Conservation (phyloP, 768 basidiomycete genomes). For the Leucosporidium creatinivorum region DNA sequence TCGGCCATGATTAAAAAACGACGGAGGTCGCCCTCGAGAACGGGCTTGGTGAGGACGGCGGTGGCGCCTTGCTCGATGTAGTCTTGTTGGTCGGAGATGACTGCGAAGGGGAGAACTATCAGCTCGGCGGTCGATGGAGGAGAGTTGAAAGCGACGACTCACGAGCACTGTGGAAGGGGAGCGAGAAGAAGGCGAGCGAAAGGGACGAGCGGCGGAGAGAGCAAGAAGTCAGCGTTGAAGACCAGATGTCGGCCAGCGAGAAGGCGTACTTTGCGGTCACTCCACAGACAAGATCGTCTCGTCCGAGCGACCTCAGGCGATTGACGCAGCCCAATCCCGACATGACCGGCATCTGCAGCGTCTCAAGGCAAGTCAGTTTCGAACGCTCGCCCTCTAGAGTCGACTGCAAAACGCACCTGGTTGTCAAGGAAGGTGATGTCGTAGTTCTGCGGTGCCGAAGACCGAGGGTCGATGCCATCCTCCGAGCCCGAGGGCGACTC, state of each 20-base stretch:
- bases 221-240: background rate
- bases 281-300: conserved; percentile 66
- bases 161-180: conserved; percentile 44
- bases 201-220: too few species aligned
- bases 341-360: conserved; percentile 53
- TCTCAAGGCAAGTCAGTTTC: conserved; percentile 55
- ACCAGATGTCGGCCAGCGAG: too few species aligned
- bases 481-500: background rate
- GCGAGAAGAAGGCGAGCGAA: background rate
- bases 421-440: conserved; percentile 59
- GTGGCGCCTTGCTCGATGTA: conserved; percentile 38
- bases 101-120: background rate
- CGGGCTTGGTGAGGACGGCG: conserved; percentile 37
- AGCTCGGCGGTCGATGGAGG: background rate
- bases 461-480: background rate
- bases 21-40: conserved; percentile 27
- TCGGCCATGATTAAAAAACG: conserved; percentile 29
- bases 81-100: conserved; percentile 32
- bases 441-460: conserved; percentile 29
- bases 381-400: too few species aligned
- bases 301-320: conserved; percentile 58
- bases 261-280: conserved; percentile 39
- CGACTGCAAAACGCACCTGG: conserved; percentile 57
- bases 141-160: background rate
- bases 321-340: conserved; percentile 63